These are phyloP conservation scores for Trametes elegans DNA, from an alignment of 768 basidiomycete species.

Conservation along the genomic window DNA sequence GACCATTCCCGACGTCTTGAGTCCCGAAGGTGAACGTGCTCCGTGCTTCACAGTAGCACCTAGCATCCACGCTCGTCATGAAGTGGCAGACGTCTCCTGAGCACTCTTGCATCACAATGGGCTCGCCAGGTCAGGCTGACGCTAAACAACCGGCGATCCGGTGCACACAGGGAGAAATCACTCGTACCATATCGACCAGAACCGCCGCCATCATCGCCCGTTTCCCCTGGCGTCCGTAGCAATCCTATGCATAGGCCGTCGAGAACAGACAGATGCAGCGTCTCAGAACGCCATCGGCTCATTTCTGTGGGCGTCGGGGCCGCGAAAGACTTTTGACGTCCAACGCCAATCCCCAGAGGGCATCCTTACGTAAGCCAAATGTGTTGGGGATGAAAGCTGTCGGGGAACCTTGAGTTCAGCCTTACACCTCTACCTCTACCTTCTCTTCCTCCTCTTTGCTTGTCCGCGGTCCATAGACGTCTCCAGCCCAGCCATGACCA, in stretches of 20 bases:
- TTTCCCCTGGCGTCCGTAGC: background rate
- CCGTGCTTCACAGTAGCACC: background rate
- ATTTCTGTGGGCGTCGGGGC: constrained; percentile 1
- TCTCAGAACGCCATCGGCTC: background rate
- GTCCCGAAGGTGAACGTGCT: background rate
- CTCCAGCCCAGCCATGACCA: constrained; percentile 26
- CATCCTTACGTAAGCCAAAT: constrained; percentile 17
- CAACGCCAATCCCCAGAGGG: constrained; percentile 15
- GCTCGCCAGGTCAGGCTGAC: background rate
- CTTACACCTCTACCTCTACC: constrained; percentile 9
- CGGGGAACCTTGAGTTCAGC: background rate
- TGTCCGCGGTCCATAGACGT: background rate
- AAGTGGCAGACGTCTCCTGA: no score
- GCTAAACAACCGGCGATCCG: background rate
- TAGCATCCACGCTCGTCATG: no score
- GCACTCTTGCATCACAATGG: no score
- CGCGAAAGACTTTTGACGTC: constrained; percentile 7
- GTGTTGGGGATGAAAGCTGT: constrained; percentile 19
- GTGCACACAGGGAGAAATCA: background rate
- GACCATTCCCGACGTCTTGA: background rate
- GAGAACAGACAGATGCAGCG: background rate
- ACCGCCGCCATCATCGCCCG: constrained; percentile 8
- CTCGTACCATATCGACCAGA: constrained; percentile 8
- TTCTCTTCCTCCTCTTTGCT: constrained; percentile 1
- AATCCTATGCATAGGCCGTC: background rate